Conservation (phyloP, 768 basidiomycete species). For the Gymnopilus dilepis region DNA sequence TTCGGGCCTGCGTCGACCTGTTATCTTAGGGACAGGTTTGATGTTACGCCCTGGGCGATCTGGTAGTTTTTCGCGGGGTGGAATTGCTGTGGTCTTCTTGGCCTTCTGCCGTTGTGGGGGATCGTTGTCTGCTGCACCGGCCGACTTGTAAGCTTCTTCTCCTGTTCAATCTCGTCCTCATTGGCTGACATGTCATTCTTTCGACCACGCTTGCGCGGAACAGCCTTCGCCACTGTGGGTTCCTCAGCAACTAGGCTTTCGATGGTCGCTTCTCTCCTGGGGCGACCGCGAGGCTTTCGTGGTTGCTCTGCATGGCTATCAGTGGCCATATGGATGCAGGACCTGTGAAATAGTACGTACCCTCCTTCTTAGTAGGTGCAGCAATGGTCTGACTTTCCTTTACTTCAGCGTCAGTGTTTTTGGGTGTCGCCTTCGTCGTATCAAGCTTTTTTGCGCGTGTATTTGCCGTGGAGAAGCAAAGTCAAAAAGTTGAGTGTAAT, state of each 20-base stretch:
- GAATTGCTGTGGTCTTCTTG: background rate
- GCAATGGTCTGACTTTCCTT: background rate
- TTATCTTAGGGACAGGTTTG: too few relatives aligned
- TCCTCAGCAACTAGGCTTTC: background rate
- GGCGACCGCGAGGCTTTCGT: too few relatives aligned
- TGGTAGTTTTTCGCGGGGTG: background rate
- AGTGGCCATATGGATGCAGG: too few relatives aligned
- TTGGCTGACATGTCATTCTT: background rate
- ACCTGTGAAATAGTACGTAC: background rate
- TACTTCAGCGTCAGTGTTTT: background rate
- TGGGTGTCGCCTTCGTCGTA: background rate
- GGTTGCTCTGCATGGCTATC: background rate
- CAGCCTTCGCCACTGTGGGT: background rate
- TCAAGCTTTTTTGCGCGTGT: background rate
- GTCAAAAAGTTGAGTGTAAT: background rate
- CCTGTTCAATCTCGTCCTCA: background rate
- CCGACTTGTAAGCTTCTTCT: background rate
- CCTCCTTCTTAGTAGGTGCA: background rate
- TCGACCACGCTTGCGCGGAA: background rate
- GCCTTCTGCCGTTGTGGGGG: background rate
- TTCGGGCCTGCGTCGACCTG: too few relatives aligned
- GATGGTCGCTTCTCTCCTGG: too few relatives aligned
- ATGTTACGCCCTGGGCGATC: background rate
- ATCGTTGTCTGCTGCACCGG: background rate
- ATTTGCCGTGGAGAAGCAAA: background rate